Conservation (phyloP, 768 basidiomycete genomes). For the Kwoniella dejecticola region DNA sequence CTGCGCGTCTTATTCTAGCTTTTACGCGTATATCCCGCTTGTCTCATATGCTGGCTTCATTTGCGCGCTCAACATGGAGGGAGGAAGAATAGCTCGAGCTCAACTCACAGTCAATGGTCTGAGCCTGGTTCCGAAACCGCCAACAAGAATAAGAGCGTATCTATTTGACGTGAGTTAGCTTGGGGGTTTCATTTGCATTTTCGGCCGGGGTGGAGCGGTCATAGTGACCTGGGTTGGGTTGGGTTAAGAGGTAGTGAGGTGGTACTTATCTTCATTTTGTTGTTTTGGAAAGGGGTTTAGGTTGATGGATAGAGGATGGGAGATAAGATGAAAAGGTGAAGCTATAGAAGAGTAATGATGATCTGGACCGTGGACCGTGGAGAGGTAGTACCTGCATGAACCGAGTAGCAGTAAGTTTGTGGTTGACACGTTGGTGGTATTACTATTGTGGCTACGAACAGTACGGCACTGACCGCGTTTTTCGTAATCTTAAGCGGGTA, state of each 20-base stretch:
- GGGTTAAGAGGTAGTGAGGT: too few relatives aligned
- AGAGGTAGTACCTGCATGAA: not conserved
- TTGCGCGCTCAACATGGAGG: too few relatives aligned
- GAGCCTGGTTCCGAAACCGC: conserved; percentile 61
- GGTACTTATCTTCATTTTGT: conserved; percentile 54
- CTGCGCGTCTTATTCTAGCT: not conserved
- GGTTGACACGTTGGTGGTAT: conserved; percentile 4
- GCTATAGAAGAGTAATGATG: not conserved
- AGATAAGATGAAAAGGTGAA: not conserved
- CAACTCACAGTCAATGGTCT: conserved; percentile 58
- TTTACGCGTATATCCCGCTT: conserved; percentile 3
- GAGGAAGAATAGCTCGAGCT: too few relatives aligned
- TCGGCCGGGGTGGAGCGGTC: not conserved
- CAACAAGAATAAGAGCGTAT: conserved; percentile 59
- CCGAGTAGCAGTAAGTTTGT: not conserved
- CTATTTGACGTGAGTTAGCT: conserved; percentile 16
- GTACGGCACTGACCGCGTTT: too few relatives aligned
- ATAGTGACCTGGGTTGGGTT: too few relatives aligned
- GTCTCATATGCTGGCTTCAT: too few relatives aligned
- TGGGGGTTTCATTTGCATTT: not conserved
- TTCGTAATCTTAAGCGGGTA: too few relatives aligned
- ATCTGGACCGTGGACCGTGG: not conserved
- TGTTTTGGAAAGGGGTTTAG: not conserved
- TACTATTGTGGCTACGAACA: too few relatives aligned
- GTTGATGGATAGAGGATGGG: not conserved